phyloP scores from a whole-genome alignment of 768 basidiomycete species.

The Hemileccinum impolitum region DNA sequence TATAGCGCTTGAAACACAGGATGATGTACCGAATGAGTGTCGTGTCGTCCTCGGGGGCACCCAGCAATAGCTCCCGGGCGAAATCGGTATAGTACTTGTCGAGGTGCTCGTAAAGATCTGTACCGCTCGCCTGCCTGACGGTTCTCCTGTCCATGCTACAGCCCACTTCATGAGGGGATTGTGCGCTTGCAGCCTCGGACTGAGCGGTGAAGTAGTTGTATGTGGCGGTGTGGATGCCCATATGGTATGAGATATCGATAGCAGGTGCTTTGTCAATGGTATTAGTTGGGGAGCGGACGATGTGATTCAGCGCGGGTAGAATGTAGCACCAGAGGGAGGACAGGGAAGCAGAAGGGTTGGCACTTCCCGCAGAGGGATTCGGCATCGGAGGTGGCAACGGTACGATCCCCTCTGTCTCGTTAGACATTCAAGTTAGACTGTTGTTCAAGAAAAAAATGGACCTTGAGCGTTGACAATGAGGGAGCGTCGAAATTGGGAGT shows the following conservation, averaged over 20 bases:
- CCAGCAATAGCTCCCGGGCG: constrained; percentile 58
- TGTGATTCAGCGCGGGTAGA: constrained; percentile 72
- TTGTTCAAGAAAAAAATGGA: no score
- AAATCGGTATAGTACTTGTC: constrained; percentile 67
- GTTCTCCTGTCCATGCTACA: constrained; percentile 27
- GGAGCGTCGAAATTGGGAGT: no score
- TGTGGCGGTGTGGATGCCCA: constrained; percentile 77
- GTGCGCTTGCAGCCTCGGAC: constrained; percentile 42
- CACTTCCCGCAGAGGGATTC: constrained; percentile 58
- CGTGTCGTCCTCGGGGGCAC: constrained; percentile 62
- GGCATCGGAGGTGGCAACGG: constrained; percentile 38
- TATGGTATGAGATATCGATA: constrained; percentile 69
- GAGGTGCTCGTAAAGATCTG: constrained; percentile 69
- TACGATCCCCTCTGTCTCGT: constrained; percentile 17
- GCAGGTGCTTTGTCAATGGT: constrained; percentile 59
- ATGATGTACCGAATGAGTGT: constrained; percentile 67
- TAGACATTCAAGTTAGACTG: constrained; percentile 30
- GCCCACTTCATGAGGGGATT: constrained; percentile 7
- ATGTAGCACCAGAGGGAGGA: constrained; percentile 73
- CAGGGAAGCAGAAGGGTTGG: constrained; percentile 71
- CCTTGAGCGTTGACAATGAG: no score
- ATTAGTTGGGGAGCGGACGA: constrained; percentile 66
- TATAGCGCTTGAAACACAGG: constrained; percentile 68
- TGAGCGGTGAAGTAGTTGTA: constrained; percentile 77
- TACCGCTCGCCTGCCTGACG: constrained; percentile 43